These are phyloP conservation scores for Cytospora piceicola DNA, from an alignment of 2,329 filamentous ascomycete species.

Conservation along the genomic window DNA sequence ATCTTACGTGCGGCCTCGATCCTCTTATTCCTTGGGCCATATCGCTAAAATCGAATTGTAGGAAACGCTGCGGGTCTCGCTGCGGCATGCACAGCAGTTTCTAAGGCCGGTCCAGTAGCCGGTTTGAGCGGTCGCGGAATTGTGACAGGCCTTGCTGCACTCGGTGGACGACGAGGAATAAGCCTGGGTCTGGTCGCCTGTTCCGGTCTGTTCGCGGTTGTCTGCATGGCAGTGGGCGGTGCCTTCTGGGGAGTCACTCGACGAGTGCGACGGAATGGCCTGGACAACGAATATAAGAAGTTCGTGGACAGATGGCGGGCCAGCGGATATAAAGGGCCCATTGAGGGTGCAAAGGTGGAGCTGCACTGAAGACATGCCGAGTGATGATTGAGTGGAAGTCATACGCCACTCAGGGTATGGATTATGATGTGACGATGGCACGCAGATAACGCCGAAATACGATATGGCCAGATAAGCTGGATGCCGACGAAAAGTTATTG, in stretches of 20 bases:
- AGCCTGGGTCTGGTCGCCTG: background rate
- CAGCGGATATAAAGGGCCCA: background rate
- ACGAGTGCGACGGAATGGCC: background rate
- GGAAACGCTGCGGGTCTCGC: background rate
- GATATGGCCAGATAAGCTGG: too few relatives aligned
- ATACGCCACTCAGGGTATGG: background rate
- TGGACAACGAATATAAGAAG: background rate
- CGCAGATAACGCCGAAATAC: background rate
- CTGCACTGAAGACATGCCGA: constrained; percentile 44
- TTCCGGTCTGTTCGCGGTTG: background rate
- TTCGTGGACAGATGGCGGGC: background rate
- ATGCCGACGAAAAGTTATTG: too few relatives aligned
- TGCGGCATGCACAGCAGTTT: background rate
- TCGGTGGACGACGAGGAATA: background rate
- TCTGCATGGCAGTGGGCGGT: constrained; percentile 2
- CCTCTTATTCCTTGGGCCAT: background rate
- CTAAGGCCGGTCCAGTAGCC: background rate
- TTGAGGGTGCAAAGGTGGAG: background rate
- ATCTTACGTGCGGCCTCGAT: background rate
- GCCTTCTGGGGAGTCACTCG: background rate
- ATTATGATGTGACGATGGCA: background rate
- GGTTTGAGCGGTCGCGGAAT: background rate
- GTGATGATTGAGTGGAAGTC: background rate
- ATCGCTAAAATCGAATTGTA: background rate
- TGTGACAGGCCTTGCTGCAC: background rate